Evolutionary conservation across 495 filamentous ascomycete genomes (phyloP), one percentile per base, ranked within the genome.

Genomic region (Annulohypoxylon moriforme): DNA sequence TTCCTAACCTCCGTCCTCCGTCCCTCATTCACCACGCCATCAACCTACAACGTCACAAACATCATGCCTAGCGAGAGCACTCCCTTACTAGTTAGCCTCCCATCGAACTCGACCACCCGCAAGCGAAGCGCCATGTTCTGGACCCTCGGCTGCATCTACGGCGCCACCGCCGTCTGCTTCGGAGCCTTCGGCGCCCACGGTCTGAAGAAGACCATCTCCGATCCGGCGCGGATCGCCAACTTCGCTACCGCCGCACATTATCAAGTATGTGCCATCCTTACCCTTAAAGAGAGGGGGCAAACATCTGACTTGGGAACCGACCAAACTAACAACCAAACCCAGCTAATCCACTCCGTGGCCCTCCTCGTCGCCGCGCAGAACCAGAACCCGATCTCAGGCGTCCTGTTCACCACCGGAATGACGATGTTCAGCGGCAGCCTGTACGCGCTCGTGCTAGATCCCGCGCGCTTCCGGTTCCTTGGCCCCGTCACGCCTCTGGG

Each of bases 131-230:
- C 25, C 55, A 69, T 80, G 18, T 87, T 87, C 81, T 89, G 85
- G 84, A 86, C 83, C 14, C 75, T 88, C 64, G 88, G 85, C 60
- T 88, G 85, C 77, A 60, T 89, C 50, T 89, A 83, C 75, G 88
- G 88, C 77, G 89, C 88, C 18, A 75, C 83, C 7, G 80, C 83
- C 73, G 88, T 91, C 64, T 80, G 76, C n/a, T 73, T 89, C 53
- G 89, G 88, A 16, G 89, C 89, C 1, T 91, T 89, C 74, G 89
- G 88, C 16, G 88, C 89, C 34, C 89, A 91, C 74, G 88, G 88
- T 14, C 81, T 91, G 24, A 89, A 88, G 76, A 83, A 82, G 53
- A 75, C 76, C 59, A 85, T 89, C 72, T 61, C 82, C 2, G 88
- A 89, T 62, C 88, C 88, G n/a, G 69, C 76, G 8, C 78, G 79